These are phyloP conservation scores for Skeletonema potamos DNA, from an alignment of 108 stramenopile genomes.

Conservation along the genomic window DNA sequence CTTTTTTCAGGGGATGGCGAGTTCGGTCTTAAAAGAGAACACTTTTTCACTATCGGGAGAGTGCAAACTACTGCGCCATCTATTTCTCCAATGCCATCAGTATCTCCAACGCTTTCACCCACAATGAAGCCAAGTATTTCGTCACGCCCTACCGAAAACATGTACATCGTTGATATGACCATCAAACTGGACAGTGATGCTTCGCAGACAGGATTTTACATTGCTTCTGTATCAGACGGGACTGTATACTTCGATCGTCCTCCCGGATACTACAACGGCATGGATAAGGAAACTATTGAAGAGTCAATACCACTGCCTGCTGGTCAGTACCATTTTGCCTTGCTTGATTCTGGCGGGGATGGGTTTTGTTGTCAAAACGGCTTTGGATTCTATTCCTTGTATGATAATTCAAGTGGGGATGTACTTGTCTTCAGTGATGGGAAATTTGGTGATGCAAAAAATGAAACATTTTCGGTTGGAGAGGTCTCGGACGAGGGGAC, in stretches of 20 bases:
- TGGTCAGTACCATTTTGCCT: constrained; percentile 4
- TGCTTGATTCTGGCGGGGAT: constrained; percentile 9
- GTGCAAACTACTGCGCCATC: constrained; percentile 1
- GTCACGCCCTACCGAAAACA: not conserved
- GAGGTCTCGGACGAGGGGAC: not conserved
- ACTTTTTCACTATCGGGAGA: constrained; percentile 10
- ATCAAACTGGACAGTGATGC: not conserved
- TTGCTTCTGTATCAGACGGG: not conserved
- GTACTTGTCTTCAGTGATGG: constrained; percentile 7
- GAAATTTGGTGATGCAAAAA: not conserved
- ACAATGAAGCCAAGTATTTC: constrained; percentile 9
- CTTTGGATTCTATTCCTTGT: not conserved
- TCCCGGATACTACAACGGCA: constrained; percentile 9
- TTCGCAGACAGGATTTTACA: constrained; percentile 3
- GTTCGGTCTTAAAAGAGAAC: constrained; percentile 13
- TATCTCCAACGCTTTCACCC: constrained; percentile 2
- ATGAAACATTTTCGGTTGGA: constrained; percentile 14
- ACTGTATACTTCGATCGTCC: constrained; percentile 2
- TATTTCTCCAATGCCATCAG: not conserved
- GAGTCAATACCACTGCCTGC: constrained; percentile 5
- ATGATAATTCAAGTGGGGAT: not conserved
- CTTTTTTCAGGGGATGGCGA: constrained; percentile 27
- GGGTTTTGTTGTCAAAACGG: constrained; percentile 18
- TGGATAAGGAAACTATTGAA: not conserved
- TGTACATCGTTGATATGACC: not conserved